Conservation (phyloP, 176 grass and related monocot genomes). For the Carex myosuroides region DNA sequence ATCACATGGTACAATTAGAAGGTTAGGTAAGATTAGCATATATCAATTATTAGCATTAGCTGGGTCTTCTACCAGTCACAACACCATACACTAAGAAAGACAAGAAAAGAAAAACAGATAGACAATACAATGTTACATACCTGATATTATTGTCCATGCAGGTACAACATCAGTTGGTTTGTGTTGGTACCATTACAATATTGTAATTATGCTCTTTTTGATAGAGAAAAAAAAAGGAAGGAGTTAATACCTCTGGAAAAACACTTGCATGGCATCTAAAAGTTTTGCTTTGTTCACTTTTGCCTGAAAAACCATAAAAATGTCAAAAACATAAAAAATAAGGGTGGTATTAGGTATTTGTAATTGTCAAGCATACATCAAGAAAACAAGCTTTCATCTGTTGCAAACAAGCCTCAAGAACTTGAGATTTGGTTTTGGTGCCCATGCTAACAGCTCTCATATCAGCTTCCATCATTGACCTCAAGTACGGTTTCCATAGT, state of each 20-base stretch:
- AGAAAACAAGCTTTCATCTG: constrained; percentile 97
- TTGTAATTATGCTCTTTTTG: not conserved
- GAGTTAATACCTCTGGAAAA: constrained; percentile 71
- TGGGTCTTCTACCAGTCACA: not conserved
- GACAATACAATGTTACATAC: not conserved
- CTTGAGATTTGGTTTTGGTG: constrained; percentile 80
- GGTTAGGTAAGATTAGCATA: not conserved
- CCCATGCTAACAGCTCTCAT: constrained; percentile 96
- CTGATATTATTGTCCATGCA: not conserved
- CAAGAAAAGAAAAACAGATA: not conserved
- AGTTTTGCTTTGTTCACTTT: constrained; percentile 76
- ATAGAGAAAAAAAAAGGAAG: not conserved
- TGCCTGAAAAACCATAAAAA: constrained; percentile 41
- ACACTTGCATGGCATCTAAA: constrained; percentile 82
- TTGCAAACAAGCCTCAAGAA: constrained; percentile 81
- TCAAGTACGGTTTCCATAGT: constrained; percentile 95
- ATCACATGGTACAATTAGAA: not conserved
- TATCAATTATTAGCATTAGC: not conserved
- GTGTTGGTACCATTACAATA: not conserved
- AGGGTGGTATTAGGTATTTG: not conserved
- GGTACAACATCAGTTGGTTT: not conserved
- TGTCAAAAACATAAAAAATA: not conserved
- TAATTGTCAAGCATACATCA: constrained; percentile 60
- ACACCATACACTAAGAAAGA: not conserved
- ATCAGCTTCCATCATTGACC: constrained; percentile 95